Evolutionary conservation across 805 yeast genomes (phyloP).

Genomic region (Saccharomycopsis schoenii): DNA sequence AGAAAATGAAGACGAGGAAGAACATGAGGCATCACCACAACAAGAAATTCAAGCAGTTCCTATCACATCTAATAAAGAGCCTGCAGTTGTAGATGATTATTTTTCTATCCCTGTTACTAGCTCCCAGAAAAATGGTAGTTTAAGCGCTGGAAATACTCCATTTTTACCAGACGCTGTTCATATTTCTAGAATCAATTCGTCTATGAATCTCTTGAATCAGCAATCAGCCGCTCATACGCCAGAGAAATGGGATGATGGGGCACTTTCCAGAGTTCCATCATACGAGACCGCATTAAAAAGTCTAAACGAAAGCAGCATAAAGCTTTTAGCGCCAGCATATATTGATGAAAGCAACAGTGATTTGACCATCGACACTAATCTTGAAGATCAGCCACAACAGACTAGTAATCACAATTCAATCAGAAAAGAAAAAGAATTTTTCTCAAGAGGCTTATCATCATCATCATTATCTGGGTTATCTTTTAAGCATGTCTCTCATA

Average conservation of each 20-base stretch:
- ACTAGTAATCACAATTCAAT: neutral
- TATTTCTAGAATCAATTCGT: slow-evolving; percentile 51
- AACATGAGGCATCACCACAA: neutral
- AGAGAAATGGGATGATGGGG: slow-evolving; percentile 32
- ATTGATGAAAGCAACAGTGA: neutral
- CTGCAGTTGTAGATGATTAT: slow-evolving; percentile 24
- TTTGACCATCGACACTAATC: neutral
- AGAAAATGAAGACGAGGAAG: slow-evolving; percentile 17
- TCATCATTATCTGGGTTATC: neutral
- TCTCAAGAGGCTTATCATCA: neutral
- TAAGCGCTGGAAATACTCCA: slow-evolving; percentile 31
- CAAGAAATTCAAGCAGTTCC: neutral
- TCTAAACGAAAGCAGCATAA: neutral
- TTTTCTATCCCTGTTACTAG: slow-evolving; percentile 22
- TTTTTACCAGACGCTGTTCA: slow-evolving; percentile 46
- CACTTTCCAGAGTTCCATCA: slow-evolving; percentile 69
- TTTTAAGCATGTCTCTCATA: neutral
- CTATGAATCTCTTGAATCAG: slow-evolving; percentile 23
- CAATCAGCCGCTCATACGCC: slow-evolving; percentile 16
- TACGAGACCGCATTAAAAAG: slow-evolving; percentile 65
- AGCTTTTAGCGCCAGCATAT: slow-evolving; percentile 53
- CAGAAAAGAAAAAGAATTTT: slow-evolving; percentile 11
- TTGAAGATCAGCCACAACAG: neutral
- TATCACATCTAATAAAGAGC: neutral
- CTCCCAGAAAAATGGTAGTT: slow-evolving; percentile 4